Evolutionary conservation across 805 yeast genomes (phyloP).

Genomic region (Barnettozyma siamensis): DNA sequence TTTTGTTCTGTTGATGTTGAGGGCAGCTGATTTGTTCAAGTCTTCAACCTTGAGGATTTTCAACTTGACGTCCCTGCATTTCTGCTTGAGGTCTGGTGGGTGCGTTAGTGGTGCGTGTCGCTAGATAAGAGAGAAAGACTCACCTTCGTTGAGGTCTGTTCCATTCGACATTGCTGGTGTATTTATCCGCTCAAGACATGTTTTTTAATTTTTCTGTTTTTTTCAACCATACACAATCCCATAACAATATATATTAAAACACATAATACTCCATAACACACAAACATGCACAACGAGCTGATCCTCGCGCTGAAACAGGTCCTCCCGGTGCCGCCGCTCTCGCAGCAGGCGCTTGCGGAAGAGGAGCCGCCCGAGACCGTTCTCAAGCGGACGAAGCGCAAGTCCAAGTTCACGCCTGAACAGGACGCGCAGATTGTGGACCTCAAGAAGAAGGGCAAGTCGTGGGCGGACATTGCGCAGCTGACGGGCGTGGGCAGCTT

Average conservation of each 20-base stretch:
- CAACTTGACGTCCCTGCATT: conserved; percentile 66
- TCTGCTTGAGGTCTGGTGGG: conserved; percentile 42
- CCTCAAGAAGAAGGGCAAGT: conserved; percentile 55
- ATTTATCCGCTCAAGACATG: too few relatives aligned
- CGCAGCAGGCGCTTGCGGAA: conserved; percentile 26
- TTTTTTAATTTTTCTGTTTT: too few relatives aligned
- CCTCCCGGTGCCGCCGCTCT: conserved; percentile 17
- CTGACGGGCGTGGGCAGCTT: conserved; percentile 57
- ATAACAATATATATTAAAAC: neutral
- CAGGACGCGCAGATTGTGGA: conserved; percentile 63
- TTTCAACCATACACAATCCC: neutral
- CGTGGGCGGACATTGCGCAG: conserved; percentile 73
- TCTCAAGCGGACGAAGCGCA: conserved; percentile 49
- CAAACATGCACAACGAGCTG: too few relatives aligned
- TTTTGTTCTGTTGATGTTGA: conserved; percentile 74
- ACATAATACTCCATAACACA: too few relatives aligned
- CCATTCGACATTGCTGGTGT: too few relatives aligned
- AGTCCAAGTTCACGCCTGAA: conserved; percentile 62
- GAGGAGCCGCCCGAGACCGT: conserved; percentile 36
- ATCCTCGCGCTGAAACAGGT: conserved; percentile 11
- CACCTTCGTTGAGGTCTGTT: neutral
- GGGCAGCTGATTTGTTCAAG: conserved; percentile 67
- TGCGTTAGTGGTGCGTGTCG: neutral
- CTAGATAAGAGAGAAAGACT: neutral
- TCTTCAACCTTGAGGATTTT: conserved; percentile 69